Percentiles rank a stretch among this genome's conserved stretches.
Evolutionary conservation across 2,329 filamentous ascomycete species (phyloP).

Genomic region (Pseudogymnoascus sp.): DNA sequence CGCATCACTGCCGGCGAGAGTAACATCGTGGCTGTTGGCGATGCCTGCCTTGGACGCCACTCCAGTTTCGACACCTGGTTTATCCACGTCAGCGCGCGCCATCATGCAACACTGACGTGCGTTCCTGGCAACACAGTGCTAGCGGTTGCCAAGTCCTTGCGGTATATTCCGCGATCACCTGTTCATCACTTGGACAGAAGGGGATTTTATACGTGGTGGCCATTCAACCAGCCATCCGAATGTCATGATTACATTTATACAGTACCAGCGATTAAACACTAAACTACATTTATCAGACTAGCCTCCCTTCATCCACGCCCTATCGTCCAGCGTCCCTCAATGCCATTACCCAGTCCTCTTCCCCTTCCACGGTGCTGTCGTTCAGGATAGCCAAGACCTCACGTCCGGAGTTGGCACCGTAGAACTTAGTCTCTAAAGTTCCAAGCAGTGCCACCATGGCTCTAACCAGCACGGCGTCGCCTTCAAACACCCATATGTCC

Average conservation of each 20-base stretch:
- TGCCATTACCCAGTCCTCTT: neutral
- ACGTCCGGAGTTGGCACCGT: constrained; percentile 28
- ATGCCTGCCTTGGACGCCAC: neutral
- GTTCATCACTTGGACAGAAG: neutral
- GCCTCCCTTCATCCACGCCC: neutral
- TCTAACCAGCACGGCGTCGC: constrained; percentile 61
- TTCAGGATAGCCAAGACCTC: neutral
- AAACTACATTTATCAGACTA: constrained; percentile 4
- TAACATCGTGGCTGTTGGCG: constrained; percentile 1
- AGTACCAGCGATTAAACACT: constrained; percentile 7
- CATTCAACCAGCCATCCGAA: neutral
- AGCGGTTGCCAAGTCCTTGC: neutral
- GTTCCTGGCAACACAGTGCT: neutral
- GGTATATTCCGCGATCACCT: neutral
- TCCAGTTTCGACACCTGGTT: neutral
- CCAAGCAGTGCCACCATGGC: constrained; percentile 60
- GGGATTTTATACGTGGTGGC: neutral
- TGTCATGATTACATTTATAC: constrained; percentile 5
- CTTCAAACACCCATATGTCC: constrained; percentile 79
- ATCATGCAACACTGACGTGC: neutral
- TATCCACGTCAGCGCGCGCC: neutral
- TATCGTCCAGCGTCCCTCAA: constrained; percentile 8
- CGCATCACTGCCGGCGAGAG: neutral
- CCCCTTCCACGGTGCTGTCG: neutral
- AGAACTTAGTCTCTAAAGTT: constrained; percentile 41